These are phyloP conservation scores for Russula earlei DNA, from an alignment of 768 basidiomycete genomes.

Conservation along the genomic window DNA sequence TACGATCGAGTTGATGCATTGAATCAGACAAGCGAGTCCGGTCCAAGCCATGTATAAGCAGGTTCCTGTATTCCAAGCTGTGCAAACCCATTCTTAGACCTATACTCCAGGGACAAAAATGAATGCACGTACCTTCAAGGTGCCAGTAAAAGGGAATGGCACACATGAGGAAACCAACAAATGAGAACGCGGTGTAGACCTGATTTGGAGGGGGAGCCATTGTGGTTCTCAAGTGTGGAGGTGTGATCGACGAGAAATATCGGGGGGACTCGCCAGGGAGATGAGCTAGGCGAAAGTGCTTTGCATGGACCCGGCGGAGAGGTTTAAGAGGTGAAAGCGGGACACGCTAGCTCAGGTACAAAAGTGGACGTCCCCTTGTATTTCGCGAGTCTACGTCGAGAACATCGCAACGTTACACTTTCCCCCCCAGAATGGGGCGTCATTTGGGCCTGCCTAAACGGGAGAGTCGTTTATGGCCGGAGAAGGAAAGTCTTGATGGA, in stretches of 20 bases:
- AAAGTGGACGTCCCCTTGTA: slow-evolving; percentile 18
- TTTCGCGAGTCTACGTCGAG: too few species aligned
- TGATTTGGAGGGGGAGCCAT: slow-evolving; percentile 10
- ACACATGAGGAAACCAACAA: slow-evolving; percentile 40
- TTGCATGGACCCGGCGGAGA: background rate
- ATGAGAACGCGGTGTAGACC: slow-evolving; percentile 30
- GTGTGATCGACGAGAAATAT: background rate
- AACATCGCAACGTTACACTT: background rate
- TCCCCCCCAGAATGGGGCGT: background rate
- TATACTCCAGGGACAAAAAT: too few species aligned
- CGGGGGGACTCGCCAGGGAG: background rate
- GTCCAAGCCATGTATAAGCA: slow-evolving; percentile 67
- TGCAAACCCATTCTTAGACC: background rate
- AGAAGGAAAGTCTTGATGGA: slow-evolving; percentile 4
- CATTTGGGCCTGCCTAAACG: slow-evolving; percentile 11
- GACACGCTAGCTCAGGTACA: background rate
- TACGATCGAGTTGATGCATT: slow-evolving; percentile 57
- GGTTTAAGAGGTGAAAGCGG: slow-evolving; percentile 6
- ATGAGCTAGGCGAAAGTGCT: background rate
- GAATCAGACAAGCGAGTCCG: slow-evolving; percentile 44
- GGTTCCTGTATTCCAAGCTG: slow-evolving; percentile 64
- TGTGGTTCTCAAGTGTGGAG: background rate
- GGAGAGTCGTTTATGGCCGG: slow-evolving; percentile 7
- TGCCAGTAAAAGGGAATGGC: slow-evolving; percentile 48
- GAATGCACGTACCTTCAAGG: slow-evolving; percentile 30